These are phyloP conservation scores for Macrolepiota fuliginosa DNA, from an alignment of 768 basidiomycete genomes.

Conservation along the genomic window DNA sequence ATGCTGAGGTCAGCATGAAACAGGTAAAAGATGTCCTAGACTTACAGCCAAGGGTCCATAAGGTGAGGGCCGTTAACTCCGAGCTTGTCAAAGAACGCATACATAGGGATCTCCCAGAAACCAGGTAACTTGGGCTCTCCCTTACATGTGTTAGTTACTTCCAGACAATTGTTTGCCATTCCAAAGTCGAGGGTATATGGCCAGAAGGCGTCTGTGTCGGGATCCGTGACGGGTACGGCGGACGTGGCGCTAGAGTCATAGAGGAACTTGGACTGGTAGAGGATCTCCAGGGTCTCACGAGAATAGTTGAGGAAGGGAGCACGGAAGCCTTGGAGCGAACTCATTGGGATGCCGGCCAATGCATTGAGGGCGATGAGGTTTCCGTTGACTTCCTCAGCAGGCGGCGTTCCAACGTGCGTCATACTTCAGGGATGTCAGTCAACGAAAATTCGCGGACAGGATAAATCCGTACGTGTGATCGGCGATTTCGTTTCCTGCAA, in stretches of 20 bases:
- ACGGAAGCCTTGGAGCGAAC: conserved; percentile 67
- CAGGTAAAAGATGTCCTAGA: conserved; percentile 6
- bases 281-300: conserved; percentile 55
- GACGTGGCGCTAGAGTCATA: conserved; percentile 69
- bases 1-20: not conserved
- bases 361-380: conserved; percentile 79
- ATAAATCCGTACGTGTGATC: conserved; percentile 60
- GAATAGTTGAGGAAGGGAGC: conserved; percentile 74
- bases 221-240: conserved; percentile 63
- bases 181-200: conserved; percentile 82
- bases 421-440: conserved; percentile 42
- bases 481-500: conserved; percentile 81
- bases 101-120: conserved; percentile 87
- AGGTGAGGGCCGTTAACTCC: conserved; percentile 60
- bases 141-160: conserved; percentile 52
- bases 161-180: conserved; percentile 74
- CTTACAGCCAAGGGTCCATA: conserved; percentile 84
- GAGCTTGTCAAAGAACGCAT: conserved; percentile 64
- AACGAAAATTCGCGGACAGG: conserved; percentile 6
- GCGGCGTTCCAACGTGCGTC: conserved; percentile 70
- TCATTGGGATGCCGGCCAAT: conserved; percentile 71
- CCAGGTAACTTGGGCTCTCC: conserved; percentile 73
- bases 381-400: conserved; percentile 67
- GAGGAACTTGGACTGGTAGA: conserved; percentile 56
- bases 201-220: conserved; percentile 75